These are phyloP conservation scores for Cercospora berteroae DNA, from an alignment of 2,329 filamentous ascomycete species.

Conservation along the genomic window DNA sequence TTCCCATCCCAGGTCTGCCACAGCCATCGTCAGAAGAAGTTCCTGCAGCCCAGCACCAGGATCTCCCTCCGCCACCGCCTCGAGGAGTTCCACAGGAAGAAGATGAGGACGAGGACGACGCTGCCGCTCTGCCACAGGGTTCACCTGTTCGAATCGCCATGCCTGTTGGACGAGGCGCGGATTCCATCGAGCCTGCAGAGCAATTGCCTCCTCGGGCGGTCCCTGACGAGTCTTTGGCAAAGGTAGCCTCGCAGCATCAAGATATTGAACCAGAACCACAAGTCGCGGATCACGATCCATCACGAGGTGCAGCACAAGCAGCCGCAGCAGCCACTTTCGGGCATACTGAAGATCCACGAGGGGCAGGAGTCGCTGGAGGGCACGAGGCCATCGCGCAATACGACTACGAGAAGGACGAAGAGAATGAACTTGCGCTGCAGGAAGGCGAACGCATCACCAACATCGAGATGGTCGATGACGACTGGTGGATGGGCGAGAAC, in stretches of 20 bases:
- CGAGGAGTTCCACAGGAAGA: slow-evolving; percentile 38
- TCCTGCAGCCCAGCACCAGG: slow-evolving; percentile 55
- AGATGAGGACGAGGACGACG: slow-evolving; percentile 33
- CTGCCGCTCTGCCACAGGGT: slow-evolving; percentile 49
- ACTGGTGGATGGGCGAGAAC: slow-evolving; percentile 99
- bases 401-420: slow-evolving; percentile 96
- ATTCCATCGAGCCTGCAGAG: slow-evolving; percentile 53
- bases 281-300: slow-evolving; percentile 53
- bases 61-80: slow-evolving; percentile 45
- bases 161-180: slow-evolving; percentile 68
- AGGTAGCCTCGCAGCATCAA: slow-evolving; percentile 62
- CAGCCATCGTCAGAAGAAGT: slow-evolving; percentile 53
- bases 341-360: slow-evolving; percentile 41
- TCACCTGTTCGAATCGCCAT: slow-evolving; percentile 85
- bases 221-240: slow-evolving; percentile 62
- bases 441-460: slow-evolving; percentile 87
- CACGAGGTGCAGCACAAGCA: slow-evolving; percentile 54
- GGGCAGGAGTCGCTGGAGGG: slow-evolving; percentile 50
- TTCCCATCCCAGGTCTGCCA: slow-evolving; percentile 76
- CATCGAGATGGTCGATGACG: slow-evolving; percentile 95
- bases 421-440: slow-evolving; percentile 88
- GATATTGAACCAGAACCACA: slow-evolving; percentile 65
- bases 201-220: slow-evolving; percentile 54
- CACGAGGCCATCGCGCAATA: slow-evolving; percentile 79
- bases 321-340: slow-evolving; percentile 48